Percentiles rank a stretch among this genome's conserved stretches.
phyloP scores from a whole-genome alignment of 305 asterid genomes.

The Fraxinus sp. region DNA sequence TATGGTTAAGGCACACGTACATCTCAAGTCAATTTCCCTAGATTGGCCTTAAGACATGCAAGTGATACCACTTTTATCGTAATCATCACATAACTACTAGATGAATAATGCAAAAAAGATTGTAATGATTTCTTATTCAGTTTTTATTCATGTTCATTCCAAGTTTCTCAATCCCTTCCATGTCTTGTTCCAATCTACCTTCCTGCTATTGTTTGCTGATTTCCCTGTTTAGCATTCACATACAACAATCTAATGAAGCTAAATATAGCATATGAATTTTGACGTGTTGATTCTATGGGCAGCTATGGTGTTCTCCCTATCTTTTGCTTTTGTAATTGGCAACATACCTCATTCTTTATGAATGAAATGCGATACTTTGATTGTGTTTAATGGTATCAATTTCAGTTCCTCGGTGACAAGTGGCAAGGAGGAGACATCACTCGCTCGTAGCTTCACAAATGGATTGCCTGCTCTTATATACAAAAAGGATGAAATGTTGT shows the following conservation, averaged over 20 bases:
- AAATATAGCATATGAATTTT: neutral
- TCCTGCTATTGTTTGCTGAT: neutral
- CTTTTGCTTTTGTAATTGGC: neutral
- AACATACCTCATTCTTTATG: neutral
- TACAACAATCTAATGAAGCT: neutral
- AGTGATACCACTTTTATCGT: neutral
- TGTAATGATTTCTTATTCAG: neutral
- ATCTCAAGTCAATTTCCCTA: neutral
- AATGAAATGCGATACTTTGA: slow-evolving; percentile 2
- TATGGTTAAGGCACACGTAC: neutral
- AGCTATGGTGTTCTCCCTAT: neutral
- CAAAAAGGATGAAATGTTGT: slow-evolving; percentile 40
- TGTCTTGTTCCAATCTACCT: neutral
- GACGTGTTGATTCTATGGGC: neutral
- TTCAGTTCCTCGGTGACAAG: slow-evolving; percentile 46
- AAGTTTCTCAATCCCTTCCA: neutral
- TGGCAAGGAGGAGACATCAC: slow-evolving; percentile 39
- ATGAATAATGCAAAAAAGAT: neutral
- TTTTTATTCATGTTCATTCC: neutral
- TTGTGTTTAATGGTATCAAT: slow-evolving; percentile 12
- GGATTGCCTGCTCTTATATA: slow-evolving; percentile 56
- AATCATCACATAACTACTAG: neutral
- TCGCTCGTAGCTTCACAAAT: slow-evolving; percentile 26
- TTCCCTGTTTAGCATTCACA: neutral
- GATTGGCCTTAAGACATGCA: neutral